phyloP scores from a whole-genome alignment of 768 basidiomycete species.

The Suillus bovinus region DNA sequence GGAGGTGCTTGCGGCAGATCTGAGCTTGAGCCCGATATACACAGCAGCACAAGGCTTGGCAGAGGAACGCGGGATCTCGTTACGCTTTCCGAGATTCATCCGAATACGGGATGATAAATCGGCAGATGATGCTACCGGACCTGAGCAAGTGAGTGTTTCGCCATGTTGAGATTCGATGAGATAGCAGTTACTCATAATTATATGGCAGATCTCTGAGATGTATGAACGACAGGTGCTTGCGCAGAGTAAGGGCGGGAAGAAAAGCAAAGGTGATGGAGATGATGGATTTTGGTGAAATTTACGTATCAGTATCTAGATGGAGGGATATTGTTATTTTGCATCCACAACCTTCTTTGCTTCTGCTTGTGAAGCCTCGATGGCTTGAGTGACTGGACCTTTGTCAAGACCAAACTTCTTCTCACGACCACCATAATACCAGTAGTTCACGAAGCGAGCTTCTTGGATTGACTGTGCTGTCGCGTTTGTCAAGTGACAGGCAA shows the following conservation, averaged over 20 bases:
- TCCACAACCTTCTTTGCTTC: slow-evolving; percentile 40
- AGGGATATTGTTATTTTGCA: slow-evolving; percentile 18
- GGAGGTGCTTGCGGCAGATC: slow-evolving; percentile 97
- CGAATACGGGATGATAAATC: slow-evolving; percentile 91
- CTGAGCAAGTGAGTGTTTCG: slow-evolving; percentile 72
- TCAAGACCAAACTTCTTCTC: slow-evolving; percentile 61
- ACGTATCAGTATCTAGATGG: slow-evolving; percentile 1
- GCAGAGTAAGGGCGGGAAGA: slow-evolving; percentile 69
- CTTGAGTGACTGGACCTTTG: slow-evolving; percentile 48
- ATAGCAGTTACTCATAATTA: background rate
- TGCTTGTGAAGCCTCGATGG: slow-evolving; percentile 45
- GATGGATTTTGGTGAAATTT: slow-evolving; percentile 75
- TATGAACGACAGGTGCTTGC: slow-evolving; percentile 87
- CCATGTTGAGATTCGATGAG: background rate
- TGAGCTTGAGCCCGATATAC: slow-evolving; percentile 95
- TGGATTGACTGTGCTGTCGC: slow-evolving; percentile 83
- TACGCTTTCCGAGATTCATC: slow-evolving; percentile 96
- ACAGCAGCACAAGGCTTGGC: slow-evolving; percentile 91
- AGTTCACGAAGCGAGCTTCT: slow-evolving; percentile 82
- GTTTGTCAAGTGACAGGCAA: slow-evolving; percentile 94
- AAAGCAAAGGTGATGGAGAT: slow-evolving; percentile 59
- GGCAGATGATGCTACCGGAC: slow-evolving; percentile 88
- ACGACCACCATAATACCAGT: slow-evolving; percentile 88
- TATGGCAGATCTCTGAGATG: slow-evolving; percentile 83
- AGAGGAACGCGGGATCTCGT: slow-evolving; percentile 89